Base-by-base conservation (phyloP, 768 basidiomycete species). In the Lyophyllum atratum region DNA sequence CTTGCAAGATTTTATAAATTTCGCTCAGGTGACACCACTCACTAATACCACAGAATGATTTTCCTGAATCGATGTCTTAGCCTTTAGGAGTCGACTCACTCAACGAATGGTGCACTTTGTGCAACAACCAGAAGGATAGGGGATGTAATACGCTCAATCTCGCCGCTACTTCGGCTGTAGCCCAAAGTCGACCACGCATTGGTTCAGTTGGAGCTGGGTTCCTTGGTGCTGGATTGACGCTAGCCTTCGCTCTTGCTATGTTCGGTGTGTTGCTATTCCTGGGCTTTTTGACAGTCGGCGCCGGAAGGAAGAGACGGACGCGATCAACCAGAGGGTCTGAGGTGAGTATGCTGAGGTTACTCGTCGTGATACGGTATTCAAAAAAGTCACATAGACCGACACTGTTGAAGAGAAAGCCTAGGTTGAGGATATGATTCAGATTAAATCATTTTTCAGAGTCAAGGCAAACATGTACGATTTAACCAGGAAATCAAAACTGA, bases 141-240 rank as follows among this genome's bases (percentile, higher is more conserved):
- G 86, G 85, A 9, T 89, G 87, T 51, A 81, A 68, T 19, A 77
- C 76, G 12, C 67, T 86, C 34, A 61, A 74, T 10, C 62, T 72
- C n/a, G 79, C 76, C 59, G 52, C 72, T 61, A 52, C 72, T n/a
- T 64, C 64, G 15, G 62, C 63, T 24, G 54, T 59, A n/a, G 62
- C 60, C 33, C 48, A 58, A 24, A 58, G 66, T 19, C 73, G 76
- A 45, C 70, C 75, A 39, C 62, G 59, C 12, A 77, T 87, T 60
- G 76, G 76, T 58, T 78, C 76, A 0, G 77, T 86, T 8, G 87
- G 84, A 7, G 86, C 87, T n/a, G 87, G 87, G 1, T 84, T 86
- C 71, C 72, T 89, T 14, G 87, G 86, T 26, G 86, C 87, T 3
- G 82, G 83, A 12, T 64, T 86, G 56, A 78, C 78, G 12, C 63